Evolutionary conservation across 192 early-diverging fungal genomes (phyloP).

Genomic region (Pilobolus umbonatus): DNA sequence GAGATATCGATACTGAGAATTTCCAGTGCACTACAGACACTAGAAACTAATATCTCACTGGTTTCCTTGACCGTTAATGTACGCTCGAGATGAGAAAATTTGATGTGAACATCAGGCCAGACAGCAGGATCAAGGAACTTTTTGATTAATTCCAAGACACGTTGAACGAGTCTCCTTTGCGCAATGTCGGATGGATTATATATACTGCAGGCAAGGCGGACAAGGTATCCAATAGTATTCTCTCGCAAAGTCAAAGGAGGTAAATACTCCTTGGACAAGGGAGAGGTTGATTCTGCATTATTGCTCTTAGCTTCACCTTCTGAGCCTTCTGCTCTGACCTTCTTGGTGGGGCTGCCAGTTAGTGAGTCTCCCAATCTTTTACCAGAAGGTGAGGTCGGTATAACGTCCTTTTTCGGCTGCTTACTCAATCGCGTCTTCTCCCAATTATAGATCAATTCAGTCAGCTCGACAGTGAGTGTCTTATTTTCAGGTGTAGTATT

Average conservation of each 20-base stretch:
- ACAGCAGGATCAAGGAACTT: slow-evolving; percentile 53
- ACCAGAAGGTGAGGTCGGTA: slow-evolving; percentile 10
- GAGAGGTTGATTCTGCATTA: not conserved
- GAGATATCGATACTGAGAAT: slow-evolving; percentile 60
- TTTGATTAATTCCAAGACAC: slow-evolving; percentile 62
- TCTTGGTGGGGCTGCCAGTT: slow-evolving; percentile 22
- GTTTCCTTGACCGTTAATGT: slow-evolving; percentile 52
- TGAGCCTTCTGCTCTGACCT: slow-evolving; percentile 20
- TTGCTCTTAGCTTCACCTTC: slow-evolving; percentile 31
- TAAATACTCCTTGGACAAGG: slow-evolving; percentile 36
- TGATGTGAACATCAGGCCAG: slow-evolving; percentile 72
- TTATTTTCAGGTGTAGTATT: slow-evolving; percentile 84
- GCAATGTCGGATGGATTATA: slow-evolving; percentile 42
- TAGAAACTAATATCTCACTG: slow-evolving; percentile 46
- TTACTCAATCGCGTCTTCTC: slow-evolving; percentile 61
- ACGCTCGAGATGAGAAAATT: slow-evolving; percentile 64
- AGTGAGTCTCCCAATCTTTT: slow-evolving; percentile 8
- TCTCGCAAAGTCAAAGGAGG: slow-evolving; percentile 50
- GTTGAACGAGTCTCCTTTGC: slow-evolving; percentile 41
- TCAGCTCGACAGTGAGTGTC: slow-evolving; percentile 81
- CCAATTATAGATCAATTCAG: slow-evolving; percentile 89
- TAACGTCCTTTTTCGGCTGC: slow-evolving; percentile 8
- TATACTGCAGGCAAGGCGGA: slow-evolving; percentile 59
- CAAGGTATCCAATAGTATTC: slow-evolving; percentile 54
- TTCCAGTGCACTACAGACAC: slow-evolving; percentile 65